These are phyloP conservation scores for Aspergillus bombycis DNA, from an alignment of 2,329 filamentous ascomycete species.

Conservation along the genomic window DNA sequence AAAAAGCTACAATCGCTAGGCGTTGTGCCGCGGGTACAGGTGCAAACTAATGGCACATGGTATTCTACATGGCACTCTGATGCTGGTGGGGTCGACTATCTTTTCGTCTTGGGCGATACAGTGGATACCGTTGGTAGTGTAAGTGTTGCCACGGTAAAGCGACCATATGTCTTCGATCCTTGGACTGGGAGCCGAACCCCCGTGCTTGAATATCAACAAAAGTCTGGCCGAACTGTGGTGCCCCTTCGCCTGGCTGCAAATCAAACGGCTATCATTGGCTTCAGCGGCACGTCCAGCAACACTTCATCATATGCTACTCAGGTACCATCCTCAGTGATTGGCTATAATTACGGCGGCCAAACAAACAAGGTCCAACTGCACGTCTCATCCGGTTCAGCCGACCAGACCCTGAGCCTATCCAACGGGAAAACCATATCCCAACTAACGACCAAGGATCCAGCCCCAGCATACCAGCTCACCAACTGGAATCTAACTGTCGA, in stretches of 20 bases:
- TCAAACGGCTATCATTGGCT: conserved; percentile 45
- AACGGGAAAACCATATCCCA: conserved; percentile 14
- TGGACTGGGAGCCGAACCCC: conserved; percentile 46
- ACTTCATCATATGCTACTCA: conserved; percentile 6
- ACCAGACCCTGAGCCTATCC: conserved; percentile 12
- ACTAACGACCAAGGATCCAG: conserved; percentile 9
- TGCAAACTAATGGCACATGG: conserved; percentile 35
- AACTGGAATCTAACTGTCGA: conserved; percentile 23
- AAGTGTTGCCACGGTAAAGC: conserved; percentile 32
- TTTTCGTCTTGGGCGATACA: conserved; percentile 4
- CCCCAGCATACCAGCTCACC: conserved; percentile 1
- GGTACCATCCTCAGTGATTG: conserved; percentile 14
- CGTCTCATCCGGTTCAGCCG: conserved; percentile 4
- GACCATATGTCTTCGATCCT: conserved; percentile 45
- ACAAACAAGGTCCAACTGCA: conserved; percentile 8
- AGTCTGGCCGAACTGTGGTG: conserved; percentile 32
- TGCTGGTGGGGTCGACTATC: neutral
- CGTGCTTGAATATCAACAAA: conserved; percentile 37
- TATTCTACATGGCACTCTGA: conserved; percentile 23
- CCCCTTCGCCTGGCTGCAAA: conserved; percentile 43
- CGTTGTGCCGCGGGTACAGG: conserved; percentile 34
- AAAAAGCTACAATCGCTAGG: conserved; percentile 32
- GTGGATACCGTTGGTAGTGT: conserved; percentile 25
- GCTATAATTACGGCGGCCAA: conserved; percentile 6
- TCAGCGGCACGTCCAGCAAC: conserved; percentile 21